phyloP scores from a whole-genome alignment of 345 rosid species.

The Lepidium didymum region DNA sequence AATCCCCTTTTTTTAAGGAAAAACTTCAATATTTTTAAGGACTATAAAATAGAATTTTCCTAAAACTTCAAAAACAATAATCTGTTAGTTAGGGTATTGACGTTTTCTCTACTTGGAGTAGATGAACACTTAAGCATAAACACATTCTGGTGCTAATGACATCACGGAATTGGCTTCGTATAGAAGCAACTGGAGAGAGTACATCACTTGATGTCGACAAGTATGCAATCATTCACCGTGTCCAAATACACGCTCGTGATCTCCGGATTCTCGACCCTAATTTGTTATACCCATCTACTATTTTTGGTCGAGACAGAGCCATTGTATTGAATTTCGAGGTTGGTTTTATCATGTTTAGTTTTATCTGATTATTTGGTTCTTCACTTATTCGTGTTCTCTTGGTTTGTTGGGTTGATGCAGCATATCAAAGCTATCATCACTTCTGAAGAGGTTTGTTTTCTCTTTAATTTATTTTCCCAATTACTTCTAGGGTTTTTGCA shows the following conservation, averaged over 20 bases:
- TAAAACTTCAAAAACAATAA: too few relatives aligned
- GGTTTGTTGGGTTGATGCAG: too few relatives aligned
- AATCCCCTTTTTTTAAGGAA: too few relatives aligned
- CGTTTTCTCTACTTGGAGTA: too few relatives aligned
- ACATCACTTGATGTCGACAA: slow-evolving; percentile 76
- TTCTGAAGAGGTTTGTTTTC: slow-evolving; percentile 54
- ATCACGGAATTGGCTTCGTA: slow-evolving; percentile 61
- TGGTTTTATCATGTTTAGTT: not conserved
- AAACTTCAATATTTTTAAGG: too few relatives aligned
- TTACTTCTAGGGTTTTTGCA: too few relatives aligned
- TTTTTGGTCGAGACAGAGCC: slow-evolving; percentile 87
- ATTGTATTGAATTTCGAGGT: slow-evolving; percentile 92
- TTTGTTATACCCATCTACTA: slow-evolving; percentile 78
- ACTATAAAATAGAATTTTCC: too few relatives aligned
- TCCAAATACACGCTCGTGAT: slow-evolving; percentile 93
- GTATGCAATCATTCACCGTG: slow-evolving; percentile 85
- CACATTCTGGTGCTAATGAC: not conserved
- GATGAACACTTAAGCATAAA: too few relatives aligned
- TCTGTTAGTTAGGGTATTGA: too few relatives aligned
- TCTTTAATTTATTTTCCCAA: too few relatives aligned
- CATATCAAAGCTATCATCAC: slow-evolving; percentile 95
- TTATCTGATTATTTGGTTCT: not conserved
- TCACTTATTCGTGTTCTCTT: not conserved
- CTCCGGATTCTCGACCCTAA: slow-evolving; percentile 86
- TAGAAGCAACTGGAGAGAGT: slow-evolving; percentile 50